Conservation (phyloP, 164 flowering plant genomes). For the Chimonanthus praecox region DNA sequence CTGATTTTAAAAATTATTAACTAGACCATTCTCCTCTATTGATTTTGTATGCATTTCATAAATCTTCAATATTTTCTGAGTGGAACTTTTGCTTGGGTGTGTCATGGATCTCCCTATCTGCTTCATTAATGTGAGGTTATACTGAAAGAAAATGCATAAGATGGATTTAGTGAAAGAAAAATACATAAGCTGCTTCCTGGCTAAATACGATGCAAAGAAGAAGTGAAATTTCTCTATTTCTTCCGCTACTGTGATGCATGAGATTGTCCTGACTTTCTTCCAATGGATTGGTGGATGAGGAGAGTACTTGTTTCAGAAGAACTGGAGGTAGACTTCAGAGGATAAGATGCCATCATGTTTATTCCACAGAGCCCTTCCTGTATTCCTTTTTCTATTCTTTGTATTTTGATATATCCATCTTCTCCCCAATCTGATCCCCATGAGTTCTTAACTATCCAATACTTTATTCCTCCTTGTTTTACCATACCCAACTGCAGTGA, state of each 20-base stretch:
- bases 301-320: constrained; percentile 2
- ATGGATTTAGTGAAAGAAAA: not conserved
- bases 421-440: constrained; percentile 35
- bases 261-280: constrained; percentile 17
- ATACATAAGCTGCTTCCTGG: not conserved
- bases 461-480: constrained; percentile 19
- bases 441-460: constrained; percentile 36
- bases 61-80: constrained; percentile 5
- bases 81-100: constrained; percentile 9
- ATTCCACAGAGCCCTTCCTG: constrained; percentile 29
- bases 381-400: constrained; percentile 2
- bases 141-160: not conserved
- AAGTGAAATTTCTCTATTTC: not conserved
- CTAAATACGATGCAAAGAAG: not conserved
- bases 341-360: constrained; percentile 26
- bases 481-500: constrained; percentile 29
- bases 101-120: not conserved
- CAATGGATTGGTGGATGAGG: constrained; percentile 12
- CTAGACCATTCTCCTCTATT: constrained; percentile 7
- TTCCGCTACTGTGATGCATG: constrained; percentile 1
- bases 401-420: constrained; percentile 24
- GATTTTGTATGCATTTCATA: constrained; percentile 5
- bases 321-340: constrained; percentile 16
- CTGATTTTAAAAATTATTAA: not conserved
- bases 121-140: not conserved